These are phyloP conservation scores for Backusella australiensis DNA, from an alignment of 192 early-diverging fungal genomes.

Conservation along the genomic window DNA sequence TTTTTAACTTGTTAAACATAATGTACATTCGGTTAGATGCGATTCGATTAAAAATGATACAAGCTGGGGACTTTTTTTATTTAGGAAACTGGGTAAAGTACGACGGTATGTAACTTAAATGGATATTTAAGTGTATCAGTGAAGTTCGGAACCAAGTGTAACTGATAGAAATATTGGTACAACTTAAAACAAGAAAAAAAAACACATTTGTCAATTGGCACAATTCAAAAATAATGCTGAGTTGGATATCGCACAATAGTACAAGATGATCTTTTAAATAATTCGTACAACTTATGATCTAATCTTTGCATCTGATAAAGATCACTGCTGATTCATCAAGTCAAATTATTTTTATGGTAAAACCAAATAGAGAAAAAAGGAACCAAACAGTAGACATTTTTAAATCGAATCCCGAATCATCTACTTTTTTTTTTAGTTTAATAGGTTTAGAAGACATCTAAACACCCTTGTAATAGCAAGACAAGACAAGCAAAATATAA, in stretches of 20 bases:
- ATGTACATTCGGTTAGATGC: not conserved
- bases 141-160: not conserved
- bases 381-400: not conserved
- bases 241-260: not conserved
- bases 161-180: not conserved
- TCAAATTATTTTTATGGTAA: not conserved
- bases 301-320: slow-evolving; percentile 7
- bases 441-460: not conserved
- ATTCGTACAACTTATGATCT: not conserved
- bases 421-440: not conserved
- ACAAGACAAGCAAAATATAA: not conserved
- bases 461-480: not conserved
- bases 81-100: not conserved
- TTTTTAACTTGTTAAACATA: not conserved
- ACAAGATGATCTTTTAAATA: slow-evolving; percentile 4
- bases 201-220: not conserved
- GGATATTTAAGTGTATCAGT: not conserved
- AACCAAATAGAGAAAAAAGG: not conserved
- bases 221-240: not conserved
- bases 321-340: slow-evolving; percentile 6
- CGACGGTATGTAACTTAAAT: not conserved
- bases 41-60: not conserved
- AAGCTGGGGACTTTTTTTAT: not conserved
- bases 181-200: not conserved
- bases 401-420: not conserved